Evolutionary conservation across 768 basidiomycete genomes (phyloP).

Genomic region (Leccinum subgranulosum): DNA sequence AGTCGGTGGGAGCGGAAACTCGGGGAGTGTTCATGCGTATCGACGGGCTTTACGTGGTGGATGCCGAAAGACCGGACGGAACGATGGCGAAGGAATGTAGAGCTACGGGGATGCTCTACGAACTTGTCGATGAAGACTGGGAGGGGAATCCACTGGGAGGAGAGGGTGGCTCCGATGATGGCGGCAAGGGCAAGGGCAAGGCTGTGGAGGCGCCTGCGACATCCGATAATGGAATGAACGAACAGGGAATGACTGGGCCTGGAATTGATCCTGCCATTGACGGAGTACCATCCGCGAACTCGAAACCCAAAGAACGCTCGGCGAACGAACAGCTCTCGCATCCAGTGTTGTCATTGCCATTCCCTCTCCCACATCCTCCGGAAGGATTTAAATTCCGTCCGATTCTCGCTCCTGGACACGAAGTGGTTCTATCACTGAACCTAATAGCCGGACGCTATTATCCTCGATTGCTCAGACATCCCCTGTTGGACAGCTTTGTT

Average conservation of each 20-base stretch:
- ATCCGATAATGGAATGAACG: slow-evolving; percentile 3
- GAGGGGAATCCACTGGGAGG: slow-evolving; percentile 35
- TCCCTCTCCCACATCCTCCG: slow-evolving; percentile 61
- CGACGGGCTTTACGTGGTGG: slow-evolving; percentile 62
- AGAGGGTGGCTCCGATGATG: slow-evolving; percentile 1
- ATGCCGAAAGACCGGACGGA: slow-evolving; percentile 43
- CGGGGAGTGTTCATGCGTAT: slow-evolving; percentile 73
- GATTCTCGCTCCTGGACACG: slow-evolving; percentile 58
- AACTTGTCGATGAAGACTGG: slow-evolving; percentile 76
- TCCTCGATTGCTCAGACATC: slow-evolving; percentile 64
- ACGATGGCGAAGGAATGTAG: slow-evolving; percentile 53
- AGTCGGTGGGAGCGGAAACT: slow-evolving; percentile 24
- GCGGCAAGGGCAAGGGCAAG: slow-evolving; percentile 32
- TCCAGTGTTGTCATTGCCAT: slow-evolving; percentile 32
- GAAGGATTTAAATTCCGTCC: slow-evolving; percentile 66
- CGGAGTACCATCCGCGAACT: slow-evolving; percentile 6
- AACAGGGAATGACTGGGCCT: slow-evolving; percentile 9
- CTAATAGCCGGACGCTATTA: slow-evolving; percentile 82
- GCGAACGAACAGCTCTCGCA: slow-evolving; percentile 35
- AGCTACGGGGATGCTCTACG: slow-evolving; percentile 72
- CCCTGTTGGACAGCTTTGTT: slow-evolving; percentile 46
- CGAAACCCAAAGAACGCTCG: slow-evolving; percentile 16
- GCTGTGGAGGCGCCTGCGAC: slow-evolving; percentile 22
- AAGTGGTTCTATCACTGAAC: slow-evolving; percentile 65
- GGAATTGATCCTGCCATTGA: slow-evolving; percentile 18